Base-by-base conservation (phyloP, 202 grass and related monocot genomes). In the Carex arenaria region DNA sequence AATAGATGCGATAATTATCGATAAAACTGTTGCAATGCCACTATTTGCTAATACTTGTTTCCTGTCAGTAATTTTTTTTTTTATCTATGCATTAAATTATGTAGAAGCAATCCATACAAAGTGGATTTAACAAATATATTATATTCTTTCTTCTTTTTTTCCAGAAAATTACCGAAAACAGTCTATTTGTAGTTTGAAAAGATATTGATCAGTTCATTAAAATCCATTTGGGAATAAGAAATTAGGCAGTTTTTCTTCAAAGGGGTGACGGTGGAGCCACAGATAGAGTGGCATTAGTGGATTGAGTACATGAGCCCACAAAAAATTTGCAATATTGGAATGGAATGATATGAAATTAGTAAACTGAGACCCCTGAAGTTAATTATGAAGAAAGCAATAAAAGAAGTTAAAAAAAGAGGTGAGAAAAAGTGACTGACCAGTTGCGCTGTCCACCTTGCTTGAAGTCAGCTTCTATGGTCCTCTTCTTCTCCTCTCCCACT, bases 1-100 rank as follows among this genome's bases (percentile, higher is more conserved):
- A 36, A 82, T 65, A 17, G 68, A 82, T 23, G 83, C 49, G 85
- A 94, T 87, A 68, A 87, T 81, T 71, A 96, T 83, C 78, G 91
- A 89, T 83, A 99, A 85, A 85, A 95, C 72, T 73, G 74, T 90
- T 63, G 96, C 91, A 45, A 94, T 90, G 20, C 89, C 89, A 31
- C 96, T 92, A 70, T 95, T 99, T 86, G 91, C 90, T 72, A 99
- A 88, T 83, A 95, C 96, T 85, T 99, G 96, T 87, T 89, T 92
- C 93, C 91, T 99, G 90, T 64, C 90, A 95, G 90, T 86, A 90
- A n/a, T n/a, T 64, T 89, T 73, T 85, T 72, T 83, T 7, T 19
- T 18, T 31, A 54, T 68, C 5, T 52, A 63, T 61, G 1, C 9
- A 80, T 80, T 49, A 72, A 62, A 14, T 42, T 19, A 5, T 32